Base-by-base conservation (phyloP, 257 asterid species). In the Voacanga thouarsii region DNA sequence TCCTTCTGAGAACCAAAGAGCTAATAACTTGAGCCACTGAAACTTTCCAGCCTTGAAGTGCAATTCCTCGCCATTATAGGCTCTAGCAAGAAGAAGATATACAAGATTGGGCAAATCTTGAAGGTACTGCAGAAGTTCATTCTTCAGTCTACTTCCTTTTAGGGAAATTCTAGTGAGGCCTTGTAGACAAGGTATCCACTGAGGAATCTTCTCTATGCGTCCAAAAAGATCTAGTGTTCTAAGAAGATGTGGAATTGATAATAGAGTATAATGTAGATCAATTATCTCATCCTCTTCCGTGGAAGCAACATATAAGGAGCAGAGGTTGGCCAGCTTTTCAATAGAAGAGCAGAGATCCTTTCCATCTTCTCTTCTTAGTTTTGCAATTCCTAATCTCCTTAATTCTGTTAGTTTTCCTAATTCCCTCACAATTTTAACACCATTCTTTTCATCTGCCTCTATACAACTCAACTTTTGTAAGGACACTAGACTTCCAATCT, bases 361-460 rank as follows among this genome's bases (percentile, higher is more conserved):
- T 37, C 80, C 79, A 1, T 82, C 82, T 79, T 79, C 77, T 74
- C 59, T 71, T 61, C 71, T 79, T 57, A 84, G 53, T 57, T 74
- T 82, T 68, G 81, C 53, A 60, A 84, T 82, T 12, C 72, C 21
- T 33, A 84, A 55, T 60, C 47, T 76, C 72, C 84, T 63, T 33
- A 85, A 68, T 10, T 80, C 74, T 55, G 45, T 39, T 61, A 82
- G 74, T 65, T 76, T 84, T 49, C 86, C 85, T 28, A 79, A 41
- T 47, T 84, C 84, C 2, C 43, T 75, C 8, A 79, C 73, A 43
- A 44, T 74, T 8, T 63, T 69, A 19, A 73, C 82, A 18, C 57
- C 28, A 69, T 19, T 18, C n/a, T 5, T 53, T 53, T 53, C n/a
- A 67, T 59, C 41, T 23, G 72, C 80, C n/a, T 81, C 75, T 50